A percentile compares a stretch with the other conserved stretches of the same genome.
These are phyloP conservation scores for Leishmania guyanensis DNA, from an alignment of 208 protist genomes.

Conservation along the genomic window DNA sequence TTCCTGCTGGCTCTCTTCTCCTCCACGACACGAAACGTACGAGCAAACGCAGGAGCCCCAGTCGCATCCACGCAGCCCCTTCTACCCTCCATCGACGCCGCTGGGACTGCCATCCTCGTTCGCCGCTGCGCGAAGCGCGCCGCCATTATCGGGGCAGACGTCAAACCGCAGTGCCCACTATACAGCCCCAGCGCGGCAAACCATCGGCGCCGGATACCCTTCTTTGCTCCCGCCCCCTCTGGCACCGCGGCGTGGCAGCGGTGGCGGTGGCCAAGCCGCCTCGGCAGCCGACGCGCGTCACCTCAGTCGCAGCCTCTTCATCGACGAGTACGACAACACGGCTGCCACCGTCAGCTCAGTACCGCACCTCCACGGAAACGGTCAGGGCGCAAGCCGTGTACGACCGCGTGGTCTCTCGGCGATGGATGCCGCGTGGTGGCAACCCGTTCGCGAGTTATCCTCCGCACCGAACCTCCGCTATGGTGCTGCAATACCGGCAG, in stretches of 20 bases:
- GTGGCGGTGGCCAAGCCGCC: not conserved
- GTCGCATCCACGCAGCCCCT: not conserved
- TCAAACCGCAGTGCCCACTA: not conserved
- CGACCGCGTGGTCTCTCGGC: conserved; percentile 50
- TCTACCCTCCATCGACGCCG: not conserved
- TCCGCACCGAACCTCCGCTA: not conserved
- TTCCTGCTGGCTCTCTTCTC: not conserved
- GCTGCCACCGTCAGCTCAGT: not conserved
- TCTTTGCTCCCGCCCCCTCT: not conserved
- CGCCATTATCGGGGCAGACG: no score
- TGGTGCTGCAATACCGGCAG: not conserved
- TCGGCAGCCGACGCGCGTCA: not conserved
- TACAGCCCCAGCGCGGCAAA: conserved; percentile 1
- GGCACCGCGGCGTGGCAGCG: not conserved
- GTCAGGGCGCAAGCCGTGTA: conserved; percentile 31
- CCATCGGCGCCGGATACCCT: conserved; percentile 3
- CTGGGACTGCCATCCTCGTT: not conserved
- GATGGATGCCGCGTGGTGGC: conserved; percentile 51
- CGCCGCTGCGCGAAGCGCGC: no score
- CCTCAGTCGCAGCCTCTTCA: conserved; percentile 20
- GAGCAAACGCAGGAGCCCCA: not conserved
- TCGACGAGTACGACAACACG: conserved; percentile 59
- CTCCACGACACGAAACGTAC: not conserved
- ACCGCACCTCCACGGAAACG: not conserved
- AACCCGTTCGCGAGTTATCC: conserved; percentile 20